Evolutionary conservation across 257 asterid genomes (phyloP).

Genomic region (Penstemon eatonii): DNA sequence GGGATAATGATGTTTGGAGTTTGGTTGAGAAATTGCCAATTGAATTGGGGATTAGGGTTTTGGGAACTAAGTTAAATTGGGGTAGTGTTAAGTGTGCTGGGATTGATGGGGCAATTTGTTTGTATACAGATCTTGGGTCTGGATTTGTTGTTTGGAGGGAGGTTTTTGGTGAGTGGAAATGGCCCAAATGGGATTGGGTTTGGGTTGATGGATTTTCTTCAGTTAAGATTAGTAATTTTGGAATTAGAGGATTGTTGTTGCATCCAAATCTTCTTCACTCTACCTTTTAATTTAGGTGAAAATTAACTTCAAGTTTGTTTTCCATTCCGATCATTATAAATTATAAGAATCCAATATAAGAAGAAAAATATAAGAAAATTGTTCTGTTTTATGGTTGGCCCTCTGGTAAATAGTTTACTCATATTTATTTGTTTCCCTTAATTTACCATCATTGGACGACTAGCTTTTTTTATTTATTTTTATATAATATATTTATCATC

Average conservation of each 20-base stretch:
- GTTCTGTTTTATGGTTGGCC: too few relatives aligned
- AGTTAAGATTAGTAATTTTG: constrained; percentile 35
- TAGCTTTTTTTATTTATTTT: too few relatives aligned
- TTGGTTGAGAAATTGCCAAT: constrained; percentile 55
- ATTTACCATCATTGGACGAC: not conserved
- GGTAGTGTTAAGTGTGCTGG: constrained; percentile 62
- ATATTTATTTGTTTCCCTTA: too few relatives aligned
- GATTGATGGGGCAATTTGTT: constrained; percentile 49
- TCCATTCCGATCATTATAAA: too few relatives aligned
- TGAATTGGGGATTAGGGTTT: constrained; percentile 46
- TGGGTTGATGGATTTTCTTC: constrained; percentile 65
- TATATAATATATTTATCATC: too few relatives aligned
- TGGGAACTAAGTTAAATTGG: constrained; percentile 52
- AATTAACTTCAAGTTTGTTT: not conserved
- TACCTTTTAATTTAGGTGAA: not conserved
- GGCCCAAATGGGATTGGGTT: constrained; percentile 66
- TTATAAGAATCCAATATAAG: too few relatives aligned
- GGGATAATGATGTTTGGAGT: constrained; percentile 45
- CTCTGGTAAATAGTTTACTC: not conserved
- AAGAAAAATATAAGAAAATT: too few relatives aligned
- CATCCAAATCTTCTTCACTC: constrained; percentile 53
- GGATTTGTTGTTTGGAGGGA: constrained; percentile 64
- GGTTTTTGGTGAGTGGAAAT: constrained; percentile 20
- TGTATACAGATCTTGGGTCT: constrained; percentile 65
- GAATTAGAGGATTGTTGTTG: constrained; percentile 60